These are phyloP conservation scores for Lactarius psammicola DNA, from an alignment of 768 basidiomycete genomes.

Conservation along the genomic window DNA sequence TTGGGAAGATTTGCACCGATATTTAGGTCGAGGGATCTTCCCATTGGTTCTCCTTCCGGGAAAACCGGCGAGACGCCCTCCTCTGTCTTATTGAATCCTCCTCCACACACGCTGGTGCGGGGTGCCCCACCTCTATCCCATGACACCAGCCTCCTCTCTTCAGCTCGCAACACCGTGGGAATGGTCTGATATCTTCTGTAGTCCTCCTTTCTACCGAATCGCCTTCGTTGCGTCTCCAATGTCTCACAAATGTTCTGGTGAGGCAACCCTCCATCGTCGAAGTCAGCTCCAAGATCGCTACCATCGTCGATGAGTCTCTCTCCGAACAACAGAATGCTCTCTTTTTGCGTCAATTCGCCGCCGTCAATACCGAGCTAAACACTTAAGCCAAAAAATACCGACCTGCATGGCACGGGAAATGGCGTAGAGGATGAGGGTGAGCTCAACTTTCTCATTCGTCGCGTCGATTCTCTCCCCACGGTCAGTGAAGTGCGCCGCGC, in stretches of 20 bases:
- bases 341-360: conserved; percentile 77
- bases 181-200: conserved; percentile 39
- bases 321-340: conserved; percentile 81
- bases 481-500: conserved; percentile 81
- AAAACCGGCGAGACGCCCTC: too few relatives aligned
- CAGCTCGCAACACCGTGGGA: background rate
- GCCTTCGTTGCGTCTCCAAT: conserved; percentile 59
- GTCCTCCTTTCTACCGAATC: conserved; percentile 61
- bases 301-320: conserved; percentile 76
- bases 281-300: conserved; percentile 76
- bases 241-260: conserved; percentile 71
- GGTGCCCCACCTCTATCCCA: background rate
- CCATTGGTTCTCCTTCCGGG: too few relatives aligned
- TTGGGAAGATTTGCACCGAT: too few relatives aligned
- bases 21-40: too few relatives aligned
- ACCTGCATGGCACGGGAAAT: conserved; percentile 5
- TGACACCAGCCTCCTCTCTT: background rate
- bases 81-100: too few relatives aligned
- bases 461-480: conserved; percentile 69
- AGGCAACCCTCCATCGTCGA: conserved; percentile 76
- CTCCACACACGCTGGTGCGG: too few relatives aligned
- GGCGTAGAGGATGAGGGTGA: conserved; percentile 66
- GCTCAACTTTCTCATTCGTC: conserved; percentile 67
- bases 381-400: conserved; percentile 38
- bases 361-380: conserved; percentile 70